Evolutionary conservation across 2,329 filamentous ascomycete species (phyloP).

Genomic region (Aurifilum marmelostoma): DNA sequence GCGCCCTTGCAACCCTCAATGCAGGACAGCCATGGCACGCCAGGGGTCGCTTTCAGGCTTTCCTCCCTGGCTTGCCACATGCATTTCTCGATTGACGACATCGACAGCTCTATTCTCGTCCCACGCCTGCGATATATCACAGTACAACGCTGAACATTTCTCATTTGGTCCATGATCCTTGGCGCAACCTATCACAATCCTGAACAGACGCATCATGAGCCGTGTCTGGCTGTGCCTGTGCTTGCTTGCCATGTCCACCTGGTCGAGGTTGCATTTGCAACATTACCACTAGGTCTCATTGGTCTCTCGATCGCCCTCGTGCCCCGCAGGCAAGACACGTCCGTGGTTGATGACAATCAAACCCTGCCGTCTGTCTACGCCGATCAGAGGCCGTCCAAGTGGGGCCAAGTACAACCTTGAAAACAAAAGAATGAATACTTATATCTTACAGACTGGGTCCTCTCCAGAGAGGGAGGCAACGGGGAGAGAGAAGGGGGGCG

Average conservation of each 20-base stretch:
- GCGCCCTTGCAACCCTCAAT: not conserved
- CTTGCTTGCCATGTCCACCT: slow-evolving; percentile 1
- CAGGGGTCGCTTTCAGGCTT: not conserved
- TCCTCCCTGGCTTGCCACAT: not conserved
- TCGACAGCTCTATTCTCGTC: not conserved
- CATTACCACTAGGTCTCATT: not conserved
- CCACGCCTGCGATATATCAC: not conserved
- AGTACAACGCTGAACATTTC: not conserved
- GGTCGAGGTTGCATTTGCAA: not conserved
- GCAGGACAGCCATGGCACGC: too few species aligned
- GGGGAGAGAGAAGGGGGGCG: not conserved
- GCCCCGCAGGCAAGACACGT: slow-evolving; percentile 7
- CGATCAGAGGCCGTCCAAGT: not conserved
- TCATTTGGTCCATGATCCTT: not conserved
- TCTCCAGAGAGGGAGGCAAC: not conserved
- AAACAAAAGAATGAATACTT: not conserved
- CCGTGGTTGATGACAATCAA: slow-evolving; percentile 7
- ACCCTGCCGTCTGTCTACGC: not conserved
- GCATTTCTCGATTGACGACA: slow-evolving; percentile 7
- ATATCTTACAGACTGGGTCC: too few species aligned
- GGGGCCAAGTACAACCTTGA: slow-evolving; percentile 2
- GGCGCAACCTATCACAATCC: not conserved
- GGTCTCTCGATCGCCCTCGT: not conserved
- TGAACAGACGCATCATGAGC: not conserved
- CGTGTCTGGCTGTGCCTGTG: not conserved